These are phyloP conservation scores for Pleurotus giganteus DNA, from an alignment of 768 basidiomycete genomes.

Conservation along the genomic window DNA sequence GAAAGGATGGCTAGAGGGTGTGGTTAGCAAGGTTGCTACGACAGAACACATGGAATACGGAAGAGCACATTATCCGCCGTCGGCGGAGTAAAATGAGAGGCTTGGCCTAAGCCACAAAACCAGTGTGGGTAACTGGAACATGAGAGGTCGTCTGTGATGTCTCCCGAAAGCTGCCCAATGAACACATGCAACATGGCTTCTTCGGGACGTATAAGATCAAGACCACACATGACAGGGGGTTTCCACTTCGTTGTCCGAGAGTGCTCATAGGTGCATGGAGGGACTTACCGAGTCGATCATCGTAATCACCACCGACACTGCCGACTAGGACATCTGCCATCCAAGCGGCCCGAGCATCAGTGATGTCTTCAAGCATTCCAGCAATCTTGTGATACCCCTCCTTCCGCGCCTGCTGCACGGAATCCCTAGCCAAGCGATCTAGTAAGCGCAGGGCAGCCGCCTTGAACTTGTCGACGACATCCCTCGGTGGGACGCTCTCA, in stretches of 20 bases:
- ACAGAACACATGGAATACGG: conserved; percentile 5
- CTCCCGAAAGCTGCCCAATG: too few relatives aligned
- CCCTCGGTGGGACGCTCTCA: conserved; percentile 46
- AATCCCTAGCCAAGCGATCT: conserved; percentile 57
- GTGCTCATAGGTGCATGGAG: neutral
- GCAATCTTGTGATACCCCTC: conserved; percentile 72
- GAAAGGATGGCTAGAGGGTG: conserved; percentile 53
- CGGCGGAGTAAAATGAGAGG: too few relatives aligned
- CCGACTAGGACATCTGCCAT: conserved; percentile 78
- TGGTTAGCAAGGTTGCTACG: neutral
- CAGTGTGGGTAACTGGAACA: too few relatives aligned
- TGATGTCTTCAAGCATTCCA: conserved; percentile 70
- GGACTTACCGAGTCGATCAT: conserved; percentile 67
- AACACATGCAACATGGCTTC: too few relatives aligned
- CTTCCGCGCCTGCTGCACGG: conserved; percentile 47
- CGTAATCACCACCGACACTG: conserved; percentile 60
- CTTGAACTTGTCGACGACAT: conserved; percentile 66
- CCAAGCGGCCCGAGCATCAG: conserved; percentile 61
- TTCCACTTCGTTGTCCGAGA: neutral
- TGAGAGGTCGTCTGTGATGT: too few relatives aligned
- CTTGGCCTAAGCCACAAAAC: too few relatives aligned
- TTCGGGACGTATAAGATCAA: neutral
- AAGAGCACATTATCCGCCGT: conserved; percentile 5
- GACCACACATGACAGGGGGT: too few relatives aligned
- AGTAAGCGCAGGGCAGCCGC: conserved; percentile 63